Evolutionary conservation across 2,329 filamentous ascomycete species (phyloP).

Genomic region (Penicillium rolfsii): DNA sequence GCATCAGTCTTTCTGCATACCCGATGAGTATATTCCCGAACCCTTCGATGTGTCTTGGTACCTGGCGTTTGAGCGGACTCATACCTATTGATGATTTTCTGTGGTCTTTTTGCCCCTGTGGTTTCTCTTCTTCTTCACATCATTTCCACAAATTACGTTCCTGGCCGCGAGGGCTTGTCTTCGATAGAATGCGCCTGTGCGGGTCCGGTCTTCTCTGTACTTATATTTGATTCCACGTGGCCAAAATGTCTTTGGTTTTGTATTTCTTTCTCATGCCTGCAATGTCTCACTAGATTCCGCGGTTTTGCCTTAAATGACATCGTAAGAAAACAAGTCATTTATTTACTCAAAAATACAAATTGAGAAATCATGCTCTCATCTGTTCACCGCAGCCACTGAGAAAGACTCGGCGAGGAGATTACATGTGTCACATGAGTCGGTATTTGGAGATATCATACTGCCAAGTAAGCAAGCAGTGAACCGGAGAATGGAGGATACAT

Average conservation of each 20-base stretch:
- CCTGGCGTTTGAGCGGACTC: conserved; percentile 34
- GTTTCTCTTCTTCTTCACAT: conserved; percentile 9
- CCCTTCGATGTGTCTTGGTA: conserved; percentile 27
- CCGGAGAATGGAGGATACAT: conserved; percentile 28
- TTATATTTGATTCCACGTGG: conserved; percentile 32
- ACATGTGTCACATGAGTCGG: background rate
- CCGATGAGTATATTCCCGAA: conserved; percentile 30
- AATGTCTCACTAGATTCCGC: background rate
- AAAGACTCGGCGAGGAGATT: background rate
- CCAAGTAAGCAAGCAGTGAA: conserved; percentile 20
- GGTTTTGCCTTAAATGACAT: background rate
- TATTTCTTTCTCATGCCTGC: background rate
- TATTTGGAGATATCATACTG: conserved; percentile 1
- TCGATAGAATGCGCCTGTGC: conserved; percentile 17
- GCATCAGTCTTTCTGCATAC: conserved; percentile 29
- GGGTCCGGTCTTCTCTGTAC: conserved; percentile 33
- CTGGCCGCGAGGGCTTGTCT: conserved; percentile 18
- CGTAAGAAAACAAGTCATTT: background rate
- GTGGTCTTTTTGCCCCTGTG: conserved; percentile 15
- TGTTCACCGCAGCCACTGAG: background rate
- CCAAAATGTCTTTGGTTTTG: conserved; percentile 15
- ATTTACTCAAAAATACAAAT: background rate
- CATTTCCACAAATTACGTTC: conserved; percentile 24
- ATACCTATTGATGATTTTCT: conserved; percentile 31
- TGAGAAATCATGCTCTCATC: background rate